Conservation (phyloP, 495 filamentous ascomycete genomes). For the Acidomyces sp. region DNA sequence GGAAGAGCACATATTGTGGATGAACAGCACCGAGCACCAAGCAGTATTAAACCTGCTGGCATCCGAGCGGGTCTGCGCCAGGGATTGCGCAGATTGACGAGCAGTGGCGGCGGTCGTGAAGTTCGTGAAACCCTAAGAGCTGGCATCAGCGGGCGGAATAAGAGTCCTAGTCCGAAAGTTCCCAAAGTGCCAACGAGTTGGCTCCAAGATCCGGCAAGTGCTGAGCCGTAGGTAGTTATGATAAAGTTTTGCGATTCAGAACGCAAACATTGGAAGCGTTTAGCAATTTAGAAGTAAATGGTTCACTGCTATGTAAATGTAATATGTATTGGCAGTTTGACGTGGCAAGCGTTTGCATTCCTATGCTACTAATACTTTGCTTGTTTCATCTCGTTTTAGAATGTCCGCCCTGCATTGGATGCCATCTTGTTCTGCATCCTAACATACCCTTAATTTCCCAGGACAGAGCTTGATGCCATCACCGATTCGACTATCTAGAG, state of each 20-base stretch:
- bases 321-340: too few relatives aligned
- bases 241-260: background rate
- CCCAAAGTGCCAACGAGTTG: conserved; percentile 31
- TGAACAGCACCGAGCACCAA: conserved; percentile 13
- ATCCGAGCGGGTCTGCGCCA: conserved; percentile 10
- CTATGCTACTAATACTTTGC: too few relatives aligned
- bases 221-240: conserved; percentile 16
- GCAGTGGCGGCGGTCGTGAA: conserved; percentile 7
- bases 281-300: too few relatives aligned
- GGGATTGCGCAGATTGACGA: conserved; percentile 15
- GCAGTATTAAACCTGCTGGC: conserved; percentile 8
- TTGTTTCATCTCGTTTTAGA: too few relatives aligned
- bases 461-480: background rate
- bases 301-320: too few relatives aligned
- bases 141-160: conserved; percentile 10
- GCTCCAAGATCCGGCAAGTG: conserved; percentile 23
- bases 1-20: conserved; percentile 20
- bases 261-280: too few relatives aligned
- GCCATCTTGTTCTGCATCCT: too few relatives aligned
- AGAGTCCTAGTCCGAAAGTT: conserved; percentile 31
- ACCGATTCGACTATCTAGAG: background rate
- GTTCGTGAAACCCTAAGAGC: conserved; percentile 3
- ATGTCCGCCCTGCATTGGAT: too few relatives aligned
- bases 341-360: too few relatives aligned
- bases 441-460: background rate